Conservation (phyloP, 2,329 filamentous ascomycete species). For the Raffaelea arxii region DNA sequence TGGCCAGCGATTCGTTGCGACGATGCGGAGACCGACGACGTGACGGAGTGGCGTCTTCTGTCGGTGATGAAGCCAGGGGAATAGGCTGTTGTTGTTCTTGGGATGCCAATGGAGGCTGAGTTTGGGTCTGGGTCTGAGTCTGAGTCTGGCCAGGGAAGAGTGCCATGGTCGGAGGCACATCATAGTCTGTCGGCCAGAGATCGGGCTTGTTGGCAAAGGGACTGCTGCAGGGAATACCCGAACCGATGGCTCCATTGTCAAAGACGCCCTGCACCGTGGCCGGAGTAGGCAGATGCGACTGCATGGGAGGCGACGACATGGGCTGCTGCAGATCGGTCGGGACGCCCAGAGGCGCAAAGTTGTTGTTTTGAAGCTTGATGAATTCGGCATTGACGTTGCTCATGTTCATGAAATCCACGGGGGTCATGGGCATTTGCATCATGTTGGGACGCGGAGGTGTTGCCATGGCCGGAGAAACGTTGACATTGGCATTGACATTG, state of each 20-base stretch:
- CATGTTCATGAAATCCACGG: slow-evolving; percentile 45
- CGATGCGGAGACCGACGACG: slow-evolving; percentile 32
- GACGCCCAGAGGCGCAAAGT: slow-evolving; percentile 22
- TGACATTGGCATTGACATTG: no score
- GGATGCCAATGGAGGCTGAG: no score
- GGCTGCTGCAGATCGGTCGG: slow-evolving; percentile 24
- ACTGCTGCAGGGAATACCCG: slow-evolving; percentile 10
- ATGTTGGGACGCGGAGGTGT: slow-evolving; percentile 45
- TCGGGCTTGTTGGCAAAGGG: slow-evolving; percentile 35
- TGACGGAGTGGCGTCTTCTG: slow-evolving; percentile 16
- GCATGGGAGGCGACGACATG: slow-evolving; percentile 35
- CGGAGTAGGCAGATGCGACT: slow-evolving; percentile 44
- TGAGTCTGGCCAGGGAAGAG: no score
- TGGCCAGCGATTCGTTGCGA: slow-evolving; percentile 50
- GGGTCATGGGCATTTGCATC: slow-evolving; percentile 42
- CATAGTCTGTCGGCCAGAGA: slow-evolving; percentile 21
- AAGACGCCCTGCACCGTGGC: slow-evolving; percentile 36
- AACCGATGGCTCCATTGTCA: slow-evolving; percentile 23
- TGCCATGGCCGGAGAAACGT: slow-evolving; percentile 26
- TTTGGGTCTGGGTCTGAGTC: no score
- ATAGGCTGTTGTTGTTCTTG: neutral
- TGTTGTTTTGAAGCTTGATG: slow-evolving; percentile 21
- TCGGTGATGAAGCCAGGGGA: no score
- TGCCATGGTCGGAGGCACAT: slow-evolving; percentile 12
- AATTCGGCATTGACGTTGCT: slow-evolving; percentile 23